Evolutionary conservation across 2,329 filamentous ascomycete genomes (phyloP), one percentile per base, ranked within the genome.

Genomic region (Didymella sp.): DNA sequence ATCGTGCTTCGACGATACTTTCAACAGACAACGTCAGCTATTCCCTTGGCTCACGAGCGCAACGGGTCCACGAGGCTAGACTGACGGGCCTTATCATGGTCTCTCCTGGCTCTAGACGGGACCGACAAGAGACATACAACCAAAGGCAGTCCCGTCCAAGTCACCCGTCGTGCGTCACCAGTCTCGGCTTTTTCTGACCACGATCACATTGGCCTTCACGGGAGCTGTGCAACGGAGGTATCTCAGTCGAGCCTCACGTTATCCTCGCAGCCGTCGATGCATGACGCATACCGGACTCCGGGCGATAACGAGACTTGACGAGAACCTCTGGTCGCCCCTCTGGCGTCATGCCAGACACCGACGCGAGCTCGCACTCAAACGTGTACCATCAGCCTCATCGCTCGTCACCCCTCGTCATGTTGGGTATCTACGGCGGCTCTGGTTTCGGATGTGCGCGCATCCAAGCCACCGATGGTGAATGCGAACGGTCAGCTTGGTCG

Each of bases 391-490:
- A 44, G 37, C 53, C 19, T 51, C 6, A 38, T 47, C 40, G 19
- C 12, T 30, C 30, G 17, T 44, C 38, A 41, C 21, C 37, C 38
- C 21, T 41, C 38, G 13, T 41, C 37, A 41, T 6, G 22, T 53
- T 59, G 53, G 47, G 22, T 24, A 44, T 43, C 38, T 28, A 24
- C 40, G 22, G 31, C 42, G 12, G 45, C 13, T 47, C 46, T 48
- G 21, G 45, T 50, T 15, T 56, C 28, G 45, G 53, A 35, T 38
- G 28, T 22, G 17, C 35, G 24, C 30, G 49, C 59, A 42, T 61
- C 49, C 43, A 41, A 56, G 61, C 69, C 61, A 73, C 70, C 70
- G 70, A 68, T 72, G 58, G 49, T 60, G 58, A 31, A 61, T 59
- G 60, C 62, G 61, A 72, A 69, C 64, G 59, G 66, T 69, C 58